phyloP scores from a whole-genome alignment of 768 basidiomycete species.

The Multifurca ochricompacta region DNA sequence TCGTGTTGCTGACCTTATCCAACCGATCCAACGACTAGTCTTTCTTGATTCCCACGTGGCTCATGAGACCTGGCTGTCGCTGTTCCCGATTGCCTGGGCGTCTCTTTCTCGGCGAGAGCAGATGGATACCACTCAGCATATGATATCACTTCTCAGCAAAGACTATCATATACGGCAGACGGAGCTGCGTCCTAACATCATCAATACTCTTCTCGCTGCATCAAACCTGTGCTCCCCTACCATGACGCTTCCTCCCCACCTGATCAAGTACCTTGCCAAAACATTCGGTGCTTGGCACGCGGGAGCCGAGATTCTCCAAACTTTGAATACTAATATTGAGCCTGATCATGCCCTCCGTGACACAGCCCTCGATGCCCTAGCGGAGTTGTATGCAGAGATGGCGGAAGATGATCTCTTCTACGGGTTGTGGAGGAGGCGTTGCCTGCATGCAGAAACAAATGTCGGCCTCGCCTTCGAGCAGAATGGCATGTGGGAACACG shows the following conservation, averaged over 20 bases:
- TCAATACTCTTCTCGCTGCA: constrained; percentile 83
- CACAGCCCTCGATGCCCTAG: constrained; percentile 80
- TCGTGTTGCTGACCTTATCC: constrained; percentile 49
- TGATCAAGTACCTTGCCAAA: constrained; percentile 94
- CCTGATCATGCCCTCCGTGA: constrained; percentile 77
- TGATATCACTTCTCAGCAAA: constrained; percentile 84
- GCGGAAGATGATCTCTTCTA: constrained; percentile 97
- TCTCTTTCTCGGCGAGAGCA: constrained; percentile 85
- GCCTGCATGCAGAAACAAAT: constrained; percentile 85
- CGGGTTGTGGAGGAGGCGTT: constrained; percentile 88
- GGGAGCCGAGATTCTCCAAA: constrained; percentile 75
- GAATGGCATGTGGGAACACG: constrained; percentile 95
- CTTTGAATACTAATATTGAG: constrained; percentile 69
- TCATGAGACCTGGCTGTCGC: constrained; percentile 79
- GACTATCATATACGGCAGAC: constrained; percentile 90
- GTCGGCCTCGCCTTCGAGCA: constrained; percentile 86
- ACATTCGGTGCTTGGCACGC: constrained; percentile 96
- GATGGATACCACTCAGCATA: constrained; percentile 77
- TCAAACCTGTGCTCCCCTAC: constrained; percentile 80
- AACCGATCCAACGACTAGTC: constrained; percentile 73
- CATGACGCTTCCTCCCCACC: constrained; percentile 85
- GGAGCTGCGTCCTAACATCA: constrained; percentile 82
- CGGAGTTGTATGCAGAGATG: constrained; percentile 92
- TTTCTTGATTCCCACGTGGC: constrained; percentile 72
- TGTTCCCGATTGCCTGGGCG: constrained; percentile 82